Conservation (phyloP, 768 basidiomycete genomes). For the Podaxis sp. region DNA sequence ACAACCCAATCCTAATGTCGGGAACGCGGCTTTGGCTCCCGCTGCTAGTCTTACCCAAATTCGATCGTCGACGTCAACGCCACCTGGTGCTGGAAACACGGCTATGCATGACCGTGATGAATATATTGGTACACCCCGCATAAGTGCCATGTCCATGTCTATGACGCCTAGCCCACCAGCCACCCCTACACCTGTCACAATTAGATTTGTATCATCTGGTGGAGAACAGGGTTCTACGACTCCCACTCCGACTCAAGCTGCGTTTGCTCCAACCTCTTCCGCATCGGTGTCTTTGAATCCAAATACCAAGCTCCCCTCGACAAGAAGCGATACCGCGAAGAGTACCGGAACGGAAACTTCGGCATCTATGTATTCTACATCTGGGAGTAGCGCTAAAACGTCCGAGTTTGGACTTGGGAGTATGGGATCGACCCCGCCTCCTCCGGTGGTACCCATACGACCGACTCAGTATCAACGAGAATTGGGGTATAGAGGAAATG, state of each 20-base stretch:
- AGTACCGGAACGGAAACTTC: not conserved
- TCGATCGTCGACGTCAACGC: not conserved
- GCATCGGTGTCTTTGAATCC: not conserved
- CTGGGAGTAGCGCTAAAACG: slow-evolving; percentile 14
- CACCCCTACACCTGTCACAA: not conserved
- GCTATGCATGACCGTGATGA: not conserved
- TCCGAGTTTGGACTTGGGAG: slow-evolving; percentile 10
- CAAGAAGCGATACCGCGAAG: not conserved
- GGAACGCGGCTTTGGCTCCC: not conserved
- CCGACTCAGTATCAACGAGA: not conserved
- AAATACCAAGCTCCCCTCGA: not conserved
- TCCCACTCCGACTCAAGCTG: not conserved
- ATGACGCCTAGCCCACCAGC: not conserved
- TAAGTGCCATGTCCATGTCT: no score
- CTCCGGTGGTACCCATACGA: not conserved
- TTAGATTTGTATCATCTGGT: not conserved
- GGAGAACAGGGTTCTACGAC: not conserved
- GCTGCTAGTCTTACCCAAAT: not conserved
- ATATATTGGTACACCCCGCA: not conserved
- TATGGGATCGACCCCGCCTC: not conserved
- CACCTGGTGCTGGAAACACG: not conserved
- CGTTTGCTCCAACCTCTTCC: not conserved
- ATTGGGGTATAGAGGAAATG: not conserved
- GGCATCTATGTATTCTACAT: slow-evolving; percentile 10
- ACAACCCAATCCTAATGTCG: not conserved